Base-by-base conservation (phyloP, 2,329 filamentous ascomycete genomes). In the Fusarium falciforme region DNA sequence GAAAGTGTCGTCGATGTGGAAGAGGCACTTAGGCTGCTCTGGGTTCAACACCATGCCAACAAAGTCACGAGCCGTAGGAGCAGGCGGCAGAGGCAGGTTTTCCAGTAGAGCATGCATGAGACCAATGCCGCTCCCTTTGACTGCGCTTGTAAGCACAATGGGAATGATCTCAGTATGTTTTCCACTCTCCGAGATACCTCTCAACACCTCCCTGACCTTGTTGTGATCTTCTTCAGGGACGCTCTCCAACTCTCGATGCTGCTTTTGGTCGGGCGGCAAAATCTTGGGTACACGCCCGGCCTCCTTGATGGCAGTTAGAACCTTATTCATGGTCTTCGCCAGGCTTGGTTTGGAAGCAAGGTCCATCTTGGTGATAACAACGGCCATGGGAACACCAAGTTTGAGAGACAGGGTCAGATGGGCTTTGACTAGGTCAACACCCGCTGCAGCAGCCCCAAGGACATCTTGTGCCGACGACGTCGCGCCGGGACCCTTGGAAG, bases 1-100 rank as follows among this genome's bases (percentile, higher is more conserved):
- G 81, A 97, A 98, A 1, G 95, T 91, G 76, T 98, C 96, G 79
- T 98, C 96, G 27, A 98, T 89, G 79, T 98, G 93, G 78, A 98
- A 98, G 2, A 98, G 84, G 36, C 89, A 89, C 6, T 85, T 85
- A 2, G 91, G 89, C 64, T 89, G 87, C 67, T 91, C 87, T 1
- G 90, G 89, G 67, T 91, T 90, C 62, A 90, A 79, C 2, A 85
- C 85, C 47, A 84, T 84, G 1, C 88, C 88, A n/a, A 88, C 83
- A 69, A 87, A 89, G 74, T 91, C 89, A 59, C 85, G 84, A 1
- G 87, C 80, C 2, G 87, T 89, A 9, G 88, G 88, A 1, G 82
- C 77, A 2, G 87, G 83, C 8, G 92, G 92, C 25, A 96, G 86
- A 0, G 95, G 95, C 44, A 99, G 86, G 64, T 88, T 89, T 67